A percentile compares a stretch with the other conserved stretches of the same genome.
These are phyloP conservation scores for Quercus ilex DNA, from an alignment of 306 rosid genomes.

Conservation along the genomic window DNA sequence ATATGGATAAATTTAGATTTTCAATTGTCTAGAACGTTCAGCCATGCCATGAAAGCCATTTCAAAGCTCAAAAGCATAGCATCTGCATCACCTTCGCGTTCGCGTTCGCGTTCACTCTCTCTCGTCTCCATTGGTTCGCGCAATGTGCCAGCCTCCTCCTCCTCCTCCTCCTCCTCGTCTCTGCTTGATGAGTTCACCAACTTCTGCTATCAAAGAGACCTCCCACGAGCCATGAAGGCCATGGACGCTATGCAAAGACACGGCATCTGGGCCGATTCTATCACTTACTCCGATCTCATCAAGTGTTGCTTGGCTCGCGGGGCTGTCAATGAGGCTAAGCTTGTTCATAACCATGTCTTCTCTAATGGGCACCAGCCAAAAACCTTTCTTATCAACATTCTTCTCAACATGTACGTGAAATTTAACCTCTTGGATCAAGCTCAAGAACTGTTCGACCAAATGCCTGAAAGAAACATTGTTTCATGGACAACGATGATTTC, in stretches of 20 bases:
- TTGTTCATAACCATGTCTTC: constrained; percentile 66
- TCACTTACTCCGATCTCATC: constrained; percentile 72
- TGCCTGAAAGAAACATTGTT: constrained; percentile 76
- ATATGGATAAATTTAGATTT: neutral
- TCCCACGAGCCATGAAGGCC: constrained; percentile 63
- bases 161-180: constrained; percentile 7
- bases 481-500: constrained; percentile 82
- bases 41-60: constrained; percentile 37
- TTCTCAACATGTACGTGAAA: constrained; percentile 68
- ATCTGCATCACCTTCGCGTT: constrained; percentile 18
- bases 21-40: neutral
- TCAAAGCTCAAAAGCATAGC: constrained; percentile 29
- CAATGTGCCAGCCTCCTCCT: constrained; percentile 26
- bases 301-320: constrained; percentile 71
- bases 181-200: constrained; percentile 43
- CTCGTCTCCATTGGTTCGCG: constrained; percentile 15
- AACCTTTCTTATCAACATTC: constrained; percentile 52
- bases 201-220: constrained; percentile 58
- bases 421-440: constrained; percentile 70
- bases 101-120: constrained; percentile 20
- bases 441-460: constrained; percentile 58
- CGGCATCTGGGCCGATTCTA: constrained; percentile 49
- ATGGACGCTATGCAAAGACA: constrained; percentile 66
- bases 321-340: constrained; percentile 60
- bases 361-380: constrained; percentile 54